These are phyloP conservation scores for Articulospora tetracladia DNA, from an alignment of 495 filamentous ascomycete species.

Conservation along the genomic window DNA sequence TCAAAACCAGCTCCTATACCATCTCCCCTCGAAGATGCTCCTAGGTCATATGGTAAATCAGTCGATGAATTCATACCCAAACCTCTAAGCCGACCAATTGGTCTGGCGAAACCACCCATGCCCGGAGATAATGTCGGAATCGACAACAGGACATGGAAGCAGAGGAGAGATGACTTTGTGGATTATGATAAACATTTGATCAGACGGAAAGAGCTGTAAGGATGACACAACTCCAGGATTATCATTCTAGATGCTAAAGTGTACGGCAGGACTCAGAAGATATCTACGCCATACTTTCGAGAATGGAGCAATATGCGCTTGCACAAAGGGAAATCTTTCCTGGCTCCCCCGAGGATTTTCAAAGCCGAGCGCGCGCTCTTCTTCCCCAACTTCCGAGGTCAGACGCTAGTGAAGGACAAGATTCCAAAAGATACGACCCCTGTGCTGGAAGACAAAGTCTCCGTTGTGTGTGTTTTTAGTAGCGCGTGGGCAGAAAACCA, in stretches of 20 bases:
- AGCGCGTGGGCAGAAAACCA: slow-evolving; percentile 83
- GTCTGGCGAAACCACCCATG: slow-evolving; percentile 64
- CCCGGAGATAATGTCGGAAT: slow-evolving; percentile 77
- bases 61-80: slow-evolving; percentile 61
- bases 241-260: neutral
- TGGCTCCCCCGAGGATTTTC: slow-evolving; percentile 74
- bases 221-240: neutral
- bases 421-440: slow-evolving; percentile 61
- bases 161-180: slow-evolving; percentile 77
- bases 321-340: slow-evolving; percentile 84
- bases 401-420: slow-evolving; percentile 55
- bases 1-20: slow-evolving; percentile 6
- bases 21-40: slow-evolving; percentile 43
- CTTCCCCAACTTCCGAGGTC: slow-evolving; percentile 88
- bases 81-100: slow-evolving; percentile 74
- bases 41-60: slow-evolving; percentile 49
- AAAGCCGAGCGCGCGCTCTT: slow-evolving; percentile 70
- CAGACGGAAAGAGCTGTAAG: slow-evolving; percentile 68
- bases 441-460: slow-evolving; percentile 63
- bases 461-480: slow-evolving; percentile 76
- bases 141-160: slow-evolving; percentile 58
- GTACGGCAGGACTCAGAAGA: slow-evolving; percentile 39
- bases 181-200: slow-evolving; percentile 79
- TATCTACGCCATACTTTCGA: slow-evolving; percentile 84
- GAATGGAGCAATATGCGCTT: slow-evolving; percentile 83